phyloP scores from a whole-genome alignment of 495 filamentous ascomycete genomes.

The Cercophora samala region DNA sequence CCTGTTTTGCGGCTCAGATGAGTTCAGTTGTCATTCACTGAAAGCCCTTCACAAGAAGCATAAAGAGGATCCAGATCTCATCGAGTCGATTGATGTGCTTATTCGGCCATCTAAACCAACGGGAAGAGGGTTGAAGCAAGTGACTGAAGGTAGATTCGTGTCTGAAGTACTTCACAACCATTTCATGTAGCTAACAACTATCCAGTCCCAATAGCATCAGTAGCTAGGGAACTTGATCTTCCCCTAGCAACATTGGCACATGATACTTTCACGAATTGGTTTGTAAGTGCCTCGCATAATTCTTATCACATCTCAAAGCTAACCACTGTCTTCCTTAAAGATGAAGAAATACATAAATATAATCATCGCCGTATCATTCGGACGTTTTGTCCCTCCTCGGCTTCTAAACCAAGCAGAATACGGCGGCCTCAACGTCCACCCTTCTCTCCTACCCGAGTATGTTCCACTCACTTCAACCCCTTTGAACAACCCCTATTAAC shows the following conservation, averaged over 20 bases:
- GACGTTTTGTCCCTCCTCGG: constrained; percentile 76
- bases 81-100: constrained; percentile 84
- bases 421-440: constrained; percentile 91
- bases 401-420: constrained; percentile 67
- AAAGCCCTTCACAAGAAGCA: constrained; percentile 64
- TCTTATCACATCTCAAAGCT: not conserved
- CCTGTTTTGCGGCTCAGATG: constrained; percentile 92
- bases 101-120: constrained; percentile 70
- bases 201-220: constrained; percentile 68
- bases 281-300: not conserved
- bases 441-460: constrained; percentile 86
- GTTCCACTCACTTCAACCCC: constrained; percentile 18
- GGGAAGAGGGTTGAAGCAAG: constrained; percentile 67
- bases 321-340: constrained; percentile 30
- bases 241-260: constrained; percentile 37
- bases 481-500: not conserved
- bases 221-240: constrained; percentile 60
- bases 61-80: constrained; percentile 48
- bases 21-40: constrained; percentile 81
- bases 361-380: constrained; percentile 94
- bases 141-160: constrained; percentile 60
- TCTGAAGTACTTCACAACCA: not conserved
- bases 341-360: constrained; percentile 67
- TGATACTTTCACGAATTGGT: not conserved
- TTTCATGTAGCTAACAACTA: constrained; percentile 6